Evolutionary conservation across 345 rosid genomes (phyloP), one percentile per base, ranked within the genome.

Genomic region (Alliaria petiolata): DNA sequence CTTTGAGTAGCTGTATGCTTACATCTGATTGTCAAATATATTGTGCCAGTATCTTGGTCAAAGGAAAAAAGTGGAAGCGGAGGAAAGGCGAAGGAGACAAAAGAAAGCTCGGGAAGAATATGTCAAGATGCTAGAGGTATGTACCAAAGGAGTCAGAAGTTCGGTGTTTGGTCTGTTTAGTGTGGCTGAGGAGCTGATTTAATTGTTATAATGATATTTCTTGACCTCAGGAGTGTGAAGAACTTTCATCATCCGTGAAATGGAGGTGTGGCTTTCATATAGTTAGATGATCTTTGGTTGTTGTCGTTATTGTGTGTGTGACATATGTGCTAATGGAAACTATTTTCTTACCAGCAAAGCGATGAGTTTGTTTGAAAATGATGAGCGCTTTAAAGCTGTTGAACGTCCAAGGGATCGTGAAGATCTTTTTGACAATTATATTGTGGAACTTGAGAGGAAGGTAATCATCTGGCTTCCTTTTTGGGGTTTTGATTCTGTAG

Each of bases 381-480:
- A 95, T 86, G 93, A 91, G 70, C 87, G 99, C 65, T 95, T 86
- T 81, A 89, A 87, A 80, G 98, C 93, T 71, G 96, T 95, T 78
- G 99, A 95, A 56, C 86, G 88, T 73, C 64, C 76, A 28, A 83
- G 98, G 79, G 99, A 95, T 62, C 85, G 96, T 51, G 96, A 92
- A 80, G 98, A 95, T 74, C 92, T 95, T 81, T 95, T 84, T 80
- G 97, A 87, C 66, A 87, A 74, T 79, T 89, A 89, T 65, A 80
- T 88, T 42, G 90, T 87, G 76, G 99, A 95, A 72, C 96, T 91
- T 64, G 95, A 65, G 83, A 88, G 95, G 84, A 95, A 91, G 97
- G 98, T 93, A 85, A 57, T 26, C n/a, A 34, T 45, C 57, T 59
- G 43, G 25, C n/a, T 40, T 39, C 13, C 10, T 62, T 49, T 43